Percentiles rank a stretch among this genome's conserved stretches.
These are phyloP conservation scores for Ophiostoma montium DNA, from an alignment of 2,329 filamentous ascomycete species.

Conservation along the genomic window DNA sequence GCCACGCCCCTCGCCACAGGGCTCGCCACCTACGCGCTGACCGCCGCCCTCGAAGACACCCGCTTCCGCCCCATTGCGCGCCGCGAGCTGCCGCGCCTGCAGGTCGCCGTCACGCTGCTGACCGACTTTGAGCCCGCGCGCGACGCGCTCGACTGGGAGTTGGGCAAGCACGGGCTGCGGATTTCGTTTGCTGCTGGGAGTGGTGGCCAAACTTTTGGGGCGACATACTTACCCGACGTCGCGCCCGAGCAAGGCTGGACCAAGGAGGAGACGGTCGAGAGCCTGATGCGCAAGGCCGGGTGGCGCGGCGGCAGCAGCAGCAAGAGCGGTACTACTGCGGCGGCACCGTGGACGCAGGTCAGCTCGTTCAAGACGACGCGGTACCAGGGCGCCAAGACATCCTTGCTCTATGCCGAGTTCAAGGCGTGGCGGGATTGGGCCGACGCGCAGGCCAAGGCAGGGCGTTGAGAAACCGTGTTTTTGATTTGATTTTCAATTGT, in stretches of 20 bases:
- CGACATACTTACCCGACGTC: conserved; percentile 82
- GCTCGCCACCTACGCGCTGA: conserved; percentile 67
- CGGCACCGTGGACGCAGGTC: conserved; percentile 31
- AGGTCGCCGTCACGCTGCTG: conserved; percentile 65
- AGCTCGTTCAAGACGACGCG: conserved; percentile 64
- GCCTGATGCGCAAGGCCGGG: conserved; percentile 86
- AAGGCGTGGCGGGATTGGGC: conserved; percentile 66
- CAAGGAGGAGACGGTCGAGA: conserved; percentile 80
- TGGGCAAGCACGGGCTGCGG: conserved; percentile 76
- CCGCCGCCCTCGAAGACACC: conserved; percentile 53
- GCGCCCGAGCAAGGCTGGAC: conserved; percentile 88
- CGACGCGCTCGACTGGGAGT: conserved; percentile 67
- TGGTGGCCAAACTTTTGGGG: conserved; percentile 48
- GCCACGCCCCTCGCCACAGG: conserved; percentile 57
- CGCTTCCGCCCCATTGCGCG: conserved; percentile 43
- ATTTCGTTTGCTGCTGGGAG: conserved; percentile 69
- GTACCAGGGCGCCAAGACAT: conserved; percentile 75
- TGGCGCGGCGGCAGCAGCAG: conserved; percentile 65
- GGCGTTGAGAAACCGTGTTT: not conserved
- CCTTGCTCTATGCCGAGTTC: conserved; percentile 58
- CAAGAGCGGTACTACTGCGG: no score
- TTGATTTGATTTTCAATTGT: not conserved
- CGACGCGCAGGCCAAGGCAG: not conserved
- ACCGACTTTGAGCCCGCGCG: conserved; percentile 63
- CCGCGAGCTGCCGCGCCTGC: conserved; percentile 41